A percentile compares a stretch with the other conserved stretches of the same genome.
phyloP scores from a whole-genome alignment of 2,329 filamentous ascomycete species.

The Aaosphaeria arxii region DNA sequence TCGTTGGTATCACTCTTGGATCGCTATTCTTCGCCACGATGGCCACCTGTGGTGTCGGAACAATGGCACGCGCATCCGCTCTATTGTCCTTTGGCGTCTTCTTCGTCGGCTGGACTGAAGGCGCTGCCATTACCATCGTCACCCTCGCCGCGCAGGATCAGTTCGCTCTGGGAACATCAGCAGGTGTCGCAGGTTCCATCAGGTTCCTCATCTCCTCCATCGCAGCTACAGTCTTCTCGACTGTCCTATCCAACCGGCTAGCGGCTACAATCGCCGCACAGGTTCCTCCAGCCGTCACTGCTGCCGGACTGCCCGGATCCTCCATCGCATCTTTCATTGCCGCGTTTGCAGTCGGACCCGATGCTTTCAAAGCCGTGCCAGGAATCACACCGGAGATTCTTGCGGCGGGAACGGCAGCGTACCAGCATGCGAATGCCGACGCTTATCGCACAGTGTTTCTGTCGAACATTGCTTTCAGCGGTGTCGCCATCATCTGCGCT shows the following conservation, averaged over 20 bases:
- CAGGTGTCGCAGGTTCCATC: conserved; percentile 37
- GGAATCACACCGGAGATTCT: conserved; percentile 2
- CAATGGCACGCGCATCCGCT: conserved; percentile 18
- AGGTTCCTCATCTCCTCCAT: conserved; percentile 35
- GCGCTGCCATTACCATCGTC: conserved; percentile 33
- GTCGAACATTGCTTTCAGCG: conserved; percentile 31
- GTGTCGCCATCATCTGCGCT: conserved; percentile 23
- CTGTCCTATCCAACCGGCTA: conserved; percentile 34
- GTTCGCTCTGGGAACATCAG: conserved; percentile 33
- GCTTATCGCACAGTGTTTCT: conserved; percentile 35
- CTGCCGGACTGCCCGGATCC: conserved; percentile 31
- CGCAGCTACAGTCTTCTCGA: conserved; percentile 34
- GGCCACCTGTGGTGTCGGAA: conserved; percentile 19
- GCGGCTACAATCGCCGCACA: conserved; percentile 24
- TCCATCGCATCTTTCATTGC: conserved; percentile 31
- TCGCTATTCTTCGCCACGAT: conserved; percentile 26
- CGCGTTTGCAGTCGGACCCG: conserved; percentile 9
- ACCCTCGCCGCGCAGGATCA: conserved; percentile 35
- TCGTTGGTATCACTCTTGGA: conserved; percentile 23
- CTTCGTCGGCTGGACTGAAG: conserved; percentile 38
- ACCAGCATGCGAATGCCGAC: conserved; percentile 28
- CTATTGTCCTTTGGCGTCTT: conserved; percentile 33
- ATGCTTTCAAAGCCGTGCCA: conserved; percentile 1
- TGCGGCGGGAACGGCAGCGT: conserved; percentile 20
- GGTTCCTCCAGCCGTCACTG: conserved; percentile 29